Base-by-base conservation (phyloP, 495 filamentous ascomycete species). In the Annulohypoxylon stygium region DNA sequence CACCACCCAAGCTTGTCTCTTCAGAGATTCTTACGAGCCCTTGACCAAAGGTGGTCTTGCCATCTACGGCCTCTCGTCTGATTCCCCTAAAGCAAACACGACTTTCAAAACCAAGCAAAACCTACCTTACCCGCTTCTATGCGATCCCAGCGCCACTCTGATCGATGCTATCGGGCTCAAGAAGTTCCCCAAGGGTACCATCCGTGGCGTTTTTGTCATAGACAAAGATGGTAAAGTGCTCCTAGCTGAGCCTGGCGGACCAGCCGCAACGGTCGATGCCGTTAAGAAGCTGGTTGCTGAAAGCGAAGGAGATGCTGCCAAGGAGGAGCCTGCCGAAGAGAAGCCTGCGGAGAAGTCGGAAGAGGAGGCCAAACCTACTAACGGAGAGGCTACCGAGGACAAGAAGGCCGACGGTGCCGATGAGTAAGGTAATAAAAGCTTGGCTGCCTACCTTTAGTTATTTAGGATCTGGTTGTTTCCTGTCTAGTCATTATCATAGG, bases 1-100 rank as follows among this genome's bases (percentile, higher is more conserved):
- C 85, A 98, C 93, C 45, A 93, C 86, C 33, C 96, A 98, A 89
- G 96, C 87, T 58, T 98, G 96, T 81, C 84, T 94, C 67, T 98
- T 99, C 84, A 89, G 95, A 71, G 96, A 98, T 85, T 82, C 86
- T 11, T 91, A 95, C 81, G 81, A 83, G n/a, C 79, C 88, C 60
- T 86, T 99, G 51, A 93, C 89, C n/a, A 86, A 89, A n/a, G 89
- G 87, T 36, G 95, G 96, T 23, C 87, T 97, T 48, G 85, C 90
- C 68, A 91, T 99, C 78, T 98, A 92, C 79, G 96, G 96, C 25
- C 88, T 99, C 20, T 96, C 93, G 11, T 87, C 89, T 62, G 96
- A 99, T 83, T 90, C 89, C 8, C 90, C 93, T 70, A 95, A 94
- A 80, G 88, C 92, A 65, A 99, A 99, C 82, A 94, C 93, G 41